Evolutionary conservation across 2,329 filamentous ascomycete genomes (phyloP).

Genomic region (Neofusicoccum kwambonambiense): DNA sequence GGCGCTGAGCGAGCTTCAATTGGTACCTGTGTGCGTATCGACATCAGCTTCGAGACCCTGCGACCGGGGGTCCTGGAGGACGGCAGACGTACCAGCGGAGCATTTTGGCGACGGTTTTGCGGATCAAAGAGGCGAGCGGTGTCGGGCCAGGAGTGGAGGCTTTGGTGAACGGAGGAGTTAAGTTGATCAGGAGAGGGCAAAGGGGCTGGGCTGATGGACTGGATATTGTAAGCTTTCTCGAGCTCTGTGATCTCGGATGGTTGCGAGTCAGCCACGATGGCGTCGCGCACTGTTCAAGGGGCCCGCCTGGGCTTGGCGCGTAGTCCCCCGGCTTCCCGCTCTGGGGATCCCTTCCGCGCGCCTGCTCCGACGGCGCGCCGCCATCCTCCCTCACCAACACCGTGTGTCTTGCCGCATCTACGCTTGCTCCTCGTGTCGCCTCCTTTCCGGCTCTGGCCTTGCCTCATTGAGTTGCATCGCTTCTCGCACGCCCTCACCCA

Average conservation of each 20-base stretch:
- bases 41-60: conserved; percentile 17
- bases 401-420: background rate
- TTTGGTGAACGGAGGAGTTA: background rate
- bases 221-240: conserved; percentile 9
- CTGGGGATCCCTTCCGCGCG: conserved; percentile 1
- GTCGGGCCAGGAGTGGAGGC: background rate
- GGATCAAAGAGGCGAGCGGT: background rate
- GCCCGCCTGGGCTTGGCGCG: background rate
- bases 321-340: background rate
- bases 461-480: background rate
- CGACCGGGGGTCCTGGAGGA: conserved; percentile 20
- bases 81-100: conserved; percentile 42
- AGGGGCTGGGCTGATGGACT: background rate
- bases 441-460: background rate
- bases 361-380: background rate
- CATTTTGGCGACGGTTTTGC: conserved; percentile 30
- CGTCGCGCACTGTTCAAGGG: conserved; percentile 14
- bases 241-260: conserved; percentile 11
- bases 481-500: background rate
- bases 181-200: background rate
- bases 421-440: too few relatives aligned
- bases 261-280: conserved; percentile 1
- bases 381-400: background rate
- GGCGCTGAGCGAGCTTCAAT: conserved; percentile 72
- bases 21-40: conserved; percentile 68